phyloP scores from a whole-genome alignment of 805 yeast species.

The Candida nemodendra region DNA sequence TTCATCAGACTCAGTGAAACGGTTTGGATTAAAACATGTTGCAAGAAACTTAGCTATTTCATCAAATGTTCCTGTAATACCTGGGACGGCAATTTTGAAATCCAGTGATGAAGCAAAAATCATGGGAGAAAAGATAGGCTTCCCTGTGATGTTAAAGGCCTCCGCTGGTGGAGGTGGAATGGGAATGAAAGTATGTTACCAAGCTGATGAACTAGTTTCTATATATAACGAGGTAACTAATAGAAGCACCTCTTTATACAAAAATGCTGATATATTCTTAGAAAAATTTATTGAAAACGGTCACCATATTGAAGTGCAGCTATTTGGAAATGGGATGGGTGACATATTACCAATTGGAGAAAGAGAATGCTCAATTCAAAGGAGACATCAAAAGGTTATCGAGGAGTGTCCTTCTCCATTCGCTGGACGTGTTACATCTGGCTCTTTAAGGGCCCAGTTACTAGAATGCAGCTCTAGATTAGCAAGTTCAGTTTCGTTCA shows the following conservation, averaged over 20 bases:
- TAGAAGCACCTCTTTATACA: slow-evolving; percentile 88
- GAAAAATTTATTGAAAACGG: slow-evolving; percentile 93
- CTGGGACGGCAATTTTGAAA: slow-evolving; percentile 85
- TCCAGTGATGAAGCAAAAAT: slow-evolving; percentile 67
- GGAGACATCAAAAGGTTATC: slow-evolving; percentile 91
- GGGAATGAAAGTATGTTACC: slow-evolving; percentile 89
- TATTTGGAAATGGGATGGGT: slow-evolving; percentile 93
- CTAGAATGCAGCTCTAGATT: slow-evolving; percentile 79
- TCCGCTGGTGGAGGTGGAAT: slow-evolving; percentile 99
- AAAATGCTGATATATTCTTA: slow-evolving; percentile 90
- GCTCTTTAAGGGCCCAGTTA: slow-evolving; percentile 58
- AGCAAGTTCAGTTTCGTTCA: slow-evolving; percentile 78
- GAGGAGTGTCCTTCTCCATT: slow-evolving; percentile 98
- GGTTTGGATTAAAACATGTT: slow-evolving; percentile 88
- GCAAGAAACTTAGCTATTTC: slow-evolving; percentile 87
- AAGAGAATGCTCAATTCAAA: slow-evolving; percentile 93
- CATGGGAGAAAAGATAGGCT: slow-evolving; percentile 69
- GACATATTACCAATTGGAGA: slow-evolving; percentile 91
- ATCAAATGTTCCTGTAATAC: slow-evolving; percentile 91
- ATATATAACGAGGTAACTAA: slow-evolving; percentile 87
- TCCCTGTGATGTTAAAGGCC: slow-evolving; percentile 92
- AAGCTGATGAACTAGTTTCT: slow-evolving; percentile 70
- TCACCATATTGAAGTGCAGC: slow-evolving; percentile 92
- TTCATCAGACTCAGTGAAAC: slow-evolving; percentile 86
- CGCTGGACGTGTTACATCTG: slow-evolving; percentile 66